These are phyloP conservation scores for Melocanna baccifera DNA, from an alignment of 176 grass and related monocot species.

Conservation along the genomic window DNA sequence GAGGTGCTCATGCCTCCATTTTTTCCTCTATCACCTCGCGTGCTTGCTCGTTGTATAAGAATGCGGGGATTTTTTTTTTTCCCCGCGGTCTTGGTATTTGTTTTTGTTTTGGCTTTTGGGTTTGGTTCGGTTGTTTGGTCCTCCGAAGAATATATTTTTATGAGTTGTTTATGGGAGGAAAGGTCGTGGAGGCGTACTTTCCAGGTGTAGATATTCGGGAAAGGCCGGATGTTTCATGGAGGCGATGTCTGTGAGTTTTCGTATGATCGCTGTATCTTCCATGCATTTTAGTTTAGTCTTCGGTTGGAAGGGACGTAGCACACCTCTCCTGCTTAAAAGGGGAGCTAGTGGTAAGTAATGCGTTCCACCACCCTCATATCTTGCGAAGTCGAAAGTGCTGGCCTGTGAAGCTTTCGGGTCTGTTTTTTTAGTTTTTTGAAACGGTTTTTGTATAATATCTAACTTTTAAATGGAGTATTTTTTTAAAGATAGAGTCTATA, in stretches of 20 bases:
- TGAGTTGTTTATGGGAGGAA: constrained; percentile 16
- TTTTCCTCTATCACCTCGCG: neutral
- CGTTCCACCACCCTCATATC: too few species aligned
- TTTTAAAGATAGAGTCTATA: too few species aligned
- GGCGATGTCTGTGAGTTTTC: neutral
- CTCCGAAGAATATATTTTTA: constrained; percentile 31
- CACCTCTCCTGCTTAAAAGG: too few species aligned
- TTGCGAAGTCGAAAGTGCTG: too few species aligned
- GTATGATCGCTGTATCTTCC: neutral
- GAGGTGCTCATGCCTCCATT: constrained; percentile 40
- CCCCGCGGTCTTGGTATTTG: constrained; percentile 37
- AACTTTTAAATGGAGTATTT: too few species aligned
- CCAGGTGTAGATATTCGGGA: constrained; percentile 35
- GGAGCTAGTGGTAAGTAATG: too few species aligned
- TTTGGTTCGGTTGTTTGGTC: constrained; percentile 38
- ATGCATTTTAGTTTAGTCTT: neutral
- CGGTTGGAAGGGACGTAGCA: too few species aligned
- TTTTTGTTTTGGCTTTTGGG: constrained; percentile 42
- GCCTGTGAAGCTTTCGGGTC: too few species aligned
- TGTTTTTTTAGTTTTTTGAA: too few species aligned
- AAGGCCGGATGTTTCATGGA: constrained; percentile 29
- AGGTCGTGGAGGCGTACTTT: constrained; percentile 16
- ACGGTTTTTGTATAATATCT: too few species aligned
- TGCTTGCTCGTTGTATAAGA: neutral
- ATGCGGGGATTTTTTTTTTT: neutral